Evolutionary conservation across 2,329 filamentous ascomycete species (phyloP), one percentile per base, ranked within the genome.

Genomic region (Emmonsiellopsis sp.): DNA sequence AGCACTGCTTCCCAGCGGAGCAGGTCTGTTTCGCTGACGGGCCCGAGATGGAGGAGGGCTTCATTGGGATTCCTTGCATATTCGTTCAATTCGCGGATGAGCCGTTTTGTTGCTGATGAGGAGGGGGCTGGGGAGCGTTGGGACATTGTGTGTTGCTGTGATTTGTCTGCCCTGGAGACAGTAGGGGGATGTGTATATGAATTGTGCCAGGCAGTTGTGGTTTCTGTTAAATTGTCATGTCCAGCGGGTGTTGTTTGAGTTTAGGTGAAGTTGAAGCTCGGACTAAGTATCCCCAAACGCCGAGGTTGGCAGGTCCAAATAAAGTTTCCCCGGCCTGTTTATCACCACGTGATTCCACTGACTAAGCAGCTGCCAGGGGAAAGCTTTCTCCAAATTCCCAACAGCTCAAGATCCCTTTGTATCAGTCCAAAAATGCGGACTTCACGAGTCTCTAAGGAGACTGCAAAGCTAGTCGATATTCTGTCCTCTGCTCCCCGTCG

Each of bases 1-100:
- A 85, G 72, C 5, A 83, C 77, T 2, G 82, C 81, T 60, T 78
- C 73, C 78, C 82, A 82, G 56, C 77, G 74, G 58, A 81, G 73
- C 31, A 85, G 65, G 59, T 84, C 75, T 49, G 78, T 72, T 55
- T 84, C 81, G 58, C 72, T 72, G 36, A 77, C 65, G 2, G 81
- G 81, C 8, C 78, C 78, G 4, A 85, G 76, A 55, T 78, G 74
- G 1, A 79, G 65, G 14, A 83, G 72, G 14, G 75, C 76, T 42
- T 81, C 74, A 54, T 81, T 82, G 2, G 81, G 81, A 21, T 76
- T 73, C 53, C 71, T 72, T 40, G 76, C 69, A 65, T 82, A 82
- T 39, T 77, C 74, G 61, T 79, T 76, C n/a, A 84, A 71, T 67
- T 85, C 82, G 60, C 77, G 78, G 62, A 82, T 73, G 54, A 85